Conservation (phyloP, 306 rosid species). For the Trifolium subterraneum region DNA sequence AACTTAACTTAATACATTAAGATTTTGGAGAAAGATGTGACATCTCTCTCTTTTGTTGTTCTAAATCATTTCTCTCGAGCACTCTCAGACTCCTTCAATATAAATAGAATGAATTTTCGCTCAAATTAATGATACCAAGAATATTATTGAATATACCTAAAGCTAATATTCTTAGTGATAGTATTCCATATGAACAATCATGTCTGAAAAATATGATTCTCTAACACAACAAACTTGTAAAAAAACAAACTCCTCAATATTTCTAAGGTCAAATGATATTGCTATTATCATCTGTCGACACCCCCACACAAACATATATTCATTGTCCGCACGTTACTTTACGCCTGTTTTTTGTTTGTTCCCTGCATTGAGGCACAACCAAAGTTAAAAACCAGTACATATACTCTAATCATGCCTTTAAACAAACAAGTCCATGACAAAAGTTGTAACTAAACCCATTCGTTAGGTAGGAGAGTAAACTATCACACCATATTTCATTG, state of each 20-base stretch:
- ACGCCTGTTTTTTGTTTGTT: slow-evolving; percentile 38
- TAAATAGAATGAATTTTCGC: too few species aligned
- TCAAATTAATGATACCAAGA: not conserved
- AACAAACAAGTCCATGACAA: slow-evolving; percentile 9
- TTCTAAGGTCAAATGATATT: too few species aligned
- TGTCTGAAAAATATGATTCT: not conserved
- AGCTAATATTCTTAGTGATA: not conserved
- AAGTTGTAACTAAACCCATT: slow-evolving; percentile 34
- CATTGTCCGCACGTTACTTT: slow-evolving; percentile 19
- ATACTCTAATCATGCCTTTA: not conserved
- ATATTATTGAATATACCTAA: not conserved
- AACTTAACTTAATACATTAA: too few species aligned
- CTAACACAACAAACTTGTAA: not conserved
- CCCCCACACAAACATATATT: not conserved
- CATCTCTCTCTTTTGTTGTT: too few species aligned
- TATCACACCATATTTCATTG: not conserved
- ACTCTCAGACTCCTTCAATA: too few species aligned
- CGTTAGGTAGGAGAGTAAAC: not conserved
- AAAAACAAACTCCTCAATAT: not conserved
- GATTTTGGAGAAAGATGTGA: too few species aligned
- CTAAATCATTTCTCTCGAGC: too few species aligned
- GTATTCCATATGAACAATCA: not conserved
- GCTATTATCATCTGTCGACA: not conserved
- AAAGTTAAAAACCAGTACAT: not conserved
- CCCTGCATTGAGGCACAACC: slow-evolving; percentile 41